Evolutionary conservation across 73 alveolate genomes (phyloP), one percentile per base, ranked within the genome.

Genomic region (Paramecium bursaria): DNA sequence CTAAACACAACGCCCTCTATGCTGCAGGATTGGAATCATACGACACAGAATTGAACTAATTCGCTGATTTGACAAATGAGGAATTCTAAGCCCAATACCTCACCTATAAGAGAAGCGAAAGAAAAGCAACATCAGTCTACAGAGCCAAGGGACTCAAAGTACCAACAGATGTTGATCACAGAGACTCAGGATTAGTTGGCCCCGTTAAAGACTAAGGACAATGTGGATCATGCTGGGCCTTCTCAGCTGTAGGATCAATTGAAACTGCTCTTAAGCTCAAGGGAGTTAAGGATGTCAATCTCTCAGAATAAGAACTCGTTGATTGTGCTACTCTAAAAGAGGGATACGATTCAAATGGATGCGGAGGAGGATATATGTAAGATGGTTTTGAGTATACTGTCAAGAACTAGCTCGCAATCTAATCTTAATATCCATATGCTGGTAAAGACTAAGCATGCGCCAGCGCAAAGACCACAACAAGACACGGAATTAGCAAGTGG

Each of bases 291-390:
- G 10, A 3, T 22, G 39, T 46, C 33, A 25, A 35, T 9, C 67
- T 67, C 3, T 44, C 92, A 2, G 92, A 53, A 80, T 82, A 87
- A 57, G 73, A 87, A 53, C 74, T 87, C 2, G 80, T 87, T 14
- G 92, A 87, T 55, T 87, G 92, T 87, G 48, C 86, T 14, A 0
- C 22, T 4, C 23, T 15, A n/a, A 11, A 29, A 46, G n/a, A n/a
- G n/a, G 30, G 30, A 47, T 48, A 48, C 26, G 86, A 48, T 0
- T 73, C 80, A 61, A 79, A 77, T 6, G 95, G 95, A 19, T 88
- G 94, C 90, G 50, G 50, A 44, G 96, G 96, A 57, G 96, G 96
- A 74, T 77, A 49, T 51, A 75, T 85, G 88, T 88, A 73, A 74
- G 30, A 61, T 49, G 95, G 91, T 17, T 87, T 90, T 85, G 79